phyloP scores from a whole-genome alignment of 495 filamentous ascomycete genomes.

The Terfezia claveryi region DNA sequence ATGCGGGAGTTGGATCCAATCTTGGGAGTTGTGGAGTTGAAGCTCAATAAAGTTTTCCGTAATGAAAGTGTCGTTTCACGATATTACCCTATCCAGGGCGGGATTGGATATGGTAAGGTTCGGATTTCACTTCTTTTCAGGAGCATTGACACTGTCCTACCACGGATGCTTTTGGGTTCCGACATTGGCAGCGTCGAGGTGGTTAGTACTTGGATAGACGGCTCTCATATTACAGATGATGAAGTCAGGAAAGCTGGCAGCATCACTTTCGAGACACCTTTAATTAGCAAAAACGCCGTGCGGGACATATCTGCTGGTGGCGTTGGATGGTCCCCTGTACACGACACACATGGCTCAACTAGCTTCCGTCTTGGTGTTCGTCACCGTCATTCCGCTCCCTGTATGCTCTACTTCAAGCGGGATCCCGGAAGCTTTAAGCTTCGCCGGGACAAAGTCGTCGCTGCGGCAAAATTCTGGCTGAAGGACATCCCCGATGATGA shows the following conservation, averaged over 20 bases:
- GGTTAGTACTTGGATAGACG: conserved; percentile 16
- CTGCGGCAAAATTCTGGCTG: conserved; percentile 44
- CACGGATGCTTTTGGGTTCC: conserved; percentile 35
- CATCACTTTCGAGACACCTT: conserved; percentile 9
- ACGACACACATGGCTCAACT: conserved; percentile 1
- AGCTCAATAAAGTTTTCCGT: conserved; percentile 32
- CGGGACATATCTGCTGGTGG: background rate
- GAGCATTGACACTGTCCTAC: conserved; percentile 36
- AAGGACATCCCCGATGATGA: conserved; percentile 42
- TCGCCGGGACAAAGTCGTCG: conserved; percentile 31
- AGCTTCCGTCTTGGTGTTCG: conserved; percentile 28
- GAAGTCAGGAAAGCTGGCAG: conserved; percentile 9
- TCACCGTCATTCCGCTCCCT: conserved; percentile 36
- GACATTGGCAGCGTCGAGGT: conserved; percentile 45
- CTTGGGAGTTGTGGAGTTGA: conserved; percentile 44
- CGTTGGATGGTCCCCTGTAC: conserved; percentile 4
- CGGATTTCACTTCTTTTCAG: conserved; percentile 48
- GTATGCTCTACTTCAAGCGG: conserved; percentile 38
- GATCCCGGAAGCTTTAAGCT: conserved; percentile 21
- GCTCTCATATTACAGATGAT: conserved; percentile 6
- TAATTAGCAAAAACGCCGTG: conserved; percentile 6
- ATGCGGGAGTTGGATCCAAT: conserved; percentile 44
- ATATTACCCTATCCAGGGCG: conserved; percentile 37
- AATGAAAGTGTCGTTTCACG: conserved; percentile 36
- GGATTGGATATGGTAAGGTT: conserved; percentile 45